Evolutionary conservation across 2,329 filamentous ascomycete species (phyloP).

Genomic region (Ophiostoma fasciatum): DNA sequence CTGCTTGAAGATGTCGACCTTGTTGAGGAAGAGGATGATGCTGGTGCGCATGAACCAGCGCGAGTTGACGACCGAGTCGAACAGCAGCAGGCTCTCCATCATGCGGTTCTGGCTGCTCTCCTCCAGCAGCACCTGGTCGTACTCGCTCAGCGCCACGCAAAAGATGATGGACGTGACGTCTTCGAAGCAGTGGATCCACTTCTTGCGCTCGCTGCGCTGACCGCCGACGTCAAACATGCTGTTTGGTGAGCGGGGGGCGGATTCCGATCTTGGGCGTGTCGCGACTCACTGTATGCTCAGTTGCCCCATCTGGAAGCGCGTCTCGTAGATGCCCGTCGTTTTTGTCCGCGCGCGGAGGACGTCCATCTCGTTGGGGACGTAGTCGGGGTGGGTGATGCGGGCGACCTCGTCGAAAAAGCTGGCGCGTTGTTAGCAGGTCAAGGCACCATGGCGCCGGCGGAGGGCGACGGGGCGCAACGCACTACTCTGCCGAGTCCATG

Average conservation of each 20-base stretch:
- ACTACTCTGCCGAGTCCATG: slow-evolving; percentile 99
- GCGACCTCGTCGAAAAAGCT: slow-evolving; percentile 94
- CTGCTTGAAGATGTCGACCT: slow-evolving; percentile 94
- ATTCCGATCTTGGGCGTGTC: no score
- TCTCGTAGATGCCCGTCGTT: slow-evolving; percentile 98
- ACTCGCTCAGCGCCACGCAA: slow-evolving; percentile 94
- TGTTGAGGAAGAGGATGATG: slow-evolving; percentile 97
- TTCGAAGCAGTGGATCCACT: slow-evolving; percentile 99
- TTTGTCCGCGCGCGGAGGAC: slow-evolving; percentile 92
- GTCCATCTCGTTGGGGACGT: slow-evolving; percentile 87
- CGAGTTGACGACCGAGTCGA: slow-evolving; percentile 97
- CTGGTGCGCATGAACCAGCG: slow-evolving; percentile 98
- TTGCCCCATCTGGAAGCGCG: slow-evolving; percentile 95
- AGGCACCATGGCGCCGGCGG: no score
- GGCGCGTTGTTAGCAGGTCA: slow-evolving; percentile 1
- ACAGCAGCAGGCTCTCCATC: slow-evolving; percentile 95
- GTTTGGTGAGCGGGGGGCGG: no score
- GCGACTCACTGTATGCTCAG: slow-evolving; percentile 96
- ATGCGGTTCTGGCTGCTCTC: slow-evolving; percentile 99
- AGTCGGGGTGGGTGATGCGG: slow-evolving; percentile 71
- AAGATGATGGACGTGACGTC: slow-evolving; percentile 99
- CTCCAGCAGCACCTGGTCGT: slow-evolving; percentile 91
- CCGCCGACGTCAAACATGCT: slow-evolving; percentile 99
- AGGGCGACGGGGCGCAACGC: slow-evolving; percentile 22
- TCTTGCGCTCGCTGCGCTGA: slow-evolving; percentile 93